These are phyloP conservation scores for Boechera divaricarpa DNA, from an alignment of 345 rosid genomes.

Conservation along the genomic window DNA sequence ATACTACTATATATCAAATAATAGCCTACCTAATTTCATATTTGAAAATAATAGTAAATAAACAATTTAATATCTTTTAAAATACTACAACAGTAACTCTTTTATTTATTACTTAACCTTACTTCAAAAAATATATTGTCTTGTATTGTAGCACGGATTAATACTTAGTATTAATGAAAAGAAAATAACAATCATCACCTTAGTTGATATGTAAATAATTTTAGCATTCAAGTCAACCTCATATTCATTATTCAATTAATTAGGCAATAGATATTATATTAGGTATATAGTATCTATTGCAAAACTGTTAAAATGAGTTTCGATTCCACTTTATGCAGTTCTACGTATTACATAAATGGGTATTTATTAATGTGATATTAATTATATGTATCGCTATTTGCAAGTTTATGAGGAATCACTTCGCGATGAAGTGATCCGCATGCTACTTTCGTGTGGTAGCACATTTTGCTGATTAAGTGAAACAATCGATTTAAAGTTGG, in stretches of 20 bases:
- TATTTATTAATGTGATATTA: neutral
- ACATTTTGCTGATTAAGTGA: constrained; percentile 12
- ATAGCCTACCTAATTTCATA: too few species aligned
- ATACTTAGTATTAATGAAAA: too few species aligned
- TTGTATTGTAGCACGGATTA: too few species aligned
- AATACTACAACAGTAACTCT: too few species aligned
- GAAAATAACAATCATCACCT: neutral
- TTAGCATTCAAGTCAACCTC: constrained; percentile 18
- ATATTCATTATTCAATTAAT: neutral
- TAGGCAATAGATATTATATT: neutral
- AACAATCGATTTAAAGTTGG: neutral
- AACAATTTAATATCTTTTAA: too few species aligned
- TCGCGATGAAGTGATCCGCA: constrained; percentile 36
- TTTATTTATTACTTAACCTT: too few species aligned
- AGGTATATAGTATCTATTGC: neutral
- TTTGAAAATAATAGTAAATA: too few species aligned
- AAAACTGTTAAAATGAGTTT: constrained; percentile 10
- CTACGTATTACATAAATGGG: constrained; percentile 27
- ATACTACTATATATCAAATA: too few species aligned
- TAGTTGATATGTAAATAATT: constrained; percentile 5
- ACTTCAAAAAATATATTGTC: too few species aligned
- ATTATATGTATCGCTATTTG: constrained; percentile 8
- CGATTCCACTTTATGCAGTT: constrained; percentile 31
- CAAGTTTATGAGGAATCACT: constrained; percentile 33
- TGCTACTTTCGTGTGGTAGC: constrained; percentile 28